Evolutionary conservation across 2,329 filamentous ascomycete species (phyloP).

Genomic region (Ambrosiella xylebori): DNA sequence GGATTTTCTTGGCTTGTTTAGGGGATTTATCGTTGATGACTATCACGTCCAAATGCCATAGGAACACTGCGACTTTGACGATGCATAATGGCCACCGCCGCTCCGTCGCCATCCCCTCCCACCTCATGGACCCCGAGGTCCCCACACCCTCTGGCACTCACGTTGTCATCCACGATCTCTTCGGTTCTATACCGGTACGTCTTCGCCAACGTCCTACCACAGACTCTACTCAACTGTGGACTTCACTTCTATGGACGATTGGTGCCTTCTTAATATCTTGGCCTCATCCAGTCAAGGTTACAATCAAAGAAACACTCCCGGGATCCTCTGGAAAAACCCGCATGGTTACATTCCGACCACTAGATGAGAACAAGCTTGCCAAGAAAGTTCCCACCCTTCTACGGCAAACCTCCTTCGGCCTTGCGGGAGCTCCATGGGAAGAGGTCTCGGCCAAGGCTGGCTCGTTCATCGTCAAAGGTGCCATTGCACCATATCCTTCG

Average conservation of each 20-base stretch:
- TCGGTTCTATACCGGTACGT: slow-evolving; percentile 79
- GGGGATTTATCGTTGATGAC: slow-evolving; percentile 59
- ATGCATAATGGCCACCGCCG: slow-evolving; percentile 54
- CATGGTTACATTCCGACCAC: not conserved
- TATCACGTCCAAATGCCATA: slow-evolving; percentile 23
- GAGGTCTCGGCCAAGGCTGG: slow-evolving; percentile 48
- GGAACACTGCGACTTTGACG: slow-evolving; percentile 25
- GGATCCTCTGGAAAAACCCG: not conserved
- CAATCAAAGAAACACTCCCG: slow-evolving; percentile 22
- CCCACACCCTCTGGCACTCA: slow-evolving; percentile 52
- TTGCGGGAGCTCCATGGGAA: slow-evolving; percentile 46
- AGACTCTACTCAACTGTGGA: slow-evolving; percentile 46
- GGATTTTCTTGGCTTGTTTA: slow-evolving; percentile 62
- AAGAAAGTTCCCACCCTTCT: slow-evolving; percentile 33
- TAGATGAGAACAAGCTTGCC: slow-evolving; percentile 6
- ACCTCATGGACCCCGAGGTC: slow-evolving; percentile 37
- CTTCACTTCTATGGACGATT: slow-evolving; percentile 39
- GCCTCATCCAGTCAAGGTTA: slow-evolving; percentile 37
- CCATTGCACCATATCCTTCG: slow-evolving; percentile 52
- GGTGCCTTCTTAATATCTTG: slow-evolving; percentile 56
- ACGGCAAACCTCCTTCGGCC: slow-evolving; percentile 46
- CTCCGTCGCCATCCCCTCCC: slow-evolving; percentile 44
- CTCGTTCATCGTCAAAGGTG: slow-evolving; percentile 46
- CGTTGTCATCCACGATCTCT: slow-evolving; percentile 61
- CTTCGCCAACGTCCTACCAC: slow-evolving; percentile 56